Base-by-base conservation (phyloP, 768 basidiomycete genomes). In the Mycena capillaripes region DNA sequence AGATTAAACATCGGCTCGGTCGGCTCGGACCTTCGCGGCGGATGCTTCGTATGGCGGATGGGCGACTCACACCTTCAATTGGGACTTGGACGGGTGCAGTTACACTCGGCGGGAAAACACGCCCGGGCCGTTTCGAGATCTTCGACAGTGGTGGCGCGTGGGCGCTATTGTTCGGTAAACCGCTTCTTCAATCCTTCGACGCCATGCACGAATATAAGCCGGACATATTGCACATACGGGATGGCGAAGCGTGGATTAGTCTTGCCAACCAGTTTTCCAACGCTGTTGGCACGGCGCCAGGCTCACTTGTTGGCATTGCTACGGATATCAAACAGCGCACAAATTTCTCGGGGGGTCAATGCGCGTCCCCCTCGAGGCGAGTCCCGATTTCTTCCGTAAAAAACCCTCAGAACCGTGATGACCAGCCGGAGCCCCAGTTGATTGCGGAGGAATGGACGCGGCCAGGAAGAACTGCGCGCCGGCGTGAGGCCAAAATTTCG, bases 251-350 rank as follows among this genome's bases (percentile, higher is more conserved):
- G 4, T 25, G 27, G 50, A 52, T 27, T 5, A 27, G 21, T n/a
- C 50, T 52, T 11, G 3, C 10, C 4, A 52, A 52, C 12, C 25
- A 25, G 25, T 52, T 48, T 5, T 40, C 2, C 21, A 21, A 6
- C 25, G 25, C 19, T 9, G 4, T 4, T 16, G 4, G 12, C 4
- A 17, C 40, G 16, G 16, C 10, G 17, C 8, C 40, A 16, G 38
- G 42, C 29, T 3, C 59, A 56, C 68, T 67, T 2, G 50, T 66
- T 1, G 63, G 69, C 5, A 27, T 59, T 42, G 69, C 64, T 19
- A 74, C 46, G 2, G 71, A 75, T 50, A 70, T 70, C 57, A 72
- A 74, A 42, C 70, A 76, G 73, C 58, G 53, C 46, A 66, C 64
- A 62, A 71, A 40, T 27, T 69, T 66, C 55, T 61, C 50, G 67